These are phyloP conservation scores for Porodaedalea pini DNA, from an alignment of 1,284 basidiomycete species.

Conservation along the genomic window DNA sequence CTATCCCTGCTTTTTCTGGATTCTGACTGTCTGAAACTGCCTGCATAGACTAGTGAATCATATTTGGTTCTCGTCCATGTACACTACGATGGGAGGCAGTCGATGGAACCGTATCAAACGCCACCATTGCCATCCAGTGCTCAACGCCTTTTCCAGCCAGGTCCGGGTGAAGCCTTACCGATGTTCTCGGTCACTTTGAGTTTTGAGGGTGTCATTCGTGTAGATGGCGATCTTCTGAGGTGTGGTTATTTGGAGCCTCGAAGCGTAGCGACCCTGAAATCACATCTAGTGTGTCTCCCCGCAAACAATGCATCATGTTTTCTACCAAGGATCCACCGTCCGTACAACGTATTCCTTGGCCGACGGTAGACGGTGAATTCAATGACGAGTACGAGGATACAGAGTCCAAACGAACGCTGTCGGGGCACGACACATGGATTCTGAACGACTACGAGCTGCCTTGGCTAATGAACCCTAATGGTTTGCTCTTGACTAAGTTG, in stretches of 20 bases:
- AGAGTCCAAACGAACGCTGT: conserved; percentile 24
- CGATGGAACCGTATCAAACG: conserved; percentile 47
- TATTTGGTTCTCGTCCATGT: conserved; percentile 76
- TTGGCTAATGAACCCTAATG: conserved; percentile 69
- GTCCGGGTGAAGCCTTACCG: conserved; percentile 73
- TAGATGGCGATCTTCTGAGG: conserved; percentile 74
- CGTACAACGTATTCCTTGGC: conserved; percentile 80
- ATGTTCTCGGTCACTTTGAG: conserved; percentile 62
- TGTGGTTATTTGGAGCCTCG: conserved; percentile 35
- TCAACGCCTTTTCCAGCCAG: conserved; percentile 66
- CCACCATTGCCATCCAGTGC: conserved; percentile 50
- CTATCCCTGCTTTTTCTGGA: conserved; percentile 4
- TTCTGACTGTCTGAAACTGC: neutral
- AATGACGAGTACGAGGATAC: conserved; percentile 30
- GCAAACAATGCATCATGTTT: conserved; percentile 64
- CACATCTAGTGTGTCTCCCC: conserved; percentile 61
- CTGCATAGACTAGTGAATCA: conserved; percentile 64
- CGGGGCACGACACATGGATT: conserved; percentile 66
- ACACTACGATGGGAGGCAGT: conserved; percentile 52
- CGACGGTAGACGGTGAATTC: conserved; percentile 45
- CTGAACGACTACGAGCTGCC: conserved; percentile 65
- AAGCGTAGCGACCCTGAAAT: conserved; percentile 21
- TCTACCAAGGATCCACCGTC: conserved; percentile 68
- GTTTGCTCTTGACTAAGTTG: conserved; percentile 34
- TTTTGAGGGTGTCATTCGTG: conserved; percentile 79